Base-by-base conservation (phyloP, 2,329 filamentous ascomycete species). In the Sporothrix inflata region DNA sequence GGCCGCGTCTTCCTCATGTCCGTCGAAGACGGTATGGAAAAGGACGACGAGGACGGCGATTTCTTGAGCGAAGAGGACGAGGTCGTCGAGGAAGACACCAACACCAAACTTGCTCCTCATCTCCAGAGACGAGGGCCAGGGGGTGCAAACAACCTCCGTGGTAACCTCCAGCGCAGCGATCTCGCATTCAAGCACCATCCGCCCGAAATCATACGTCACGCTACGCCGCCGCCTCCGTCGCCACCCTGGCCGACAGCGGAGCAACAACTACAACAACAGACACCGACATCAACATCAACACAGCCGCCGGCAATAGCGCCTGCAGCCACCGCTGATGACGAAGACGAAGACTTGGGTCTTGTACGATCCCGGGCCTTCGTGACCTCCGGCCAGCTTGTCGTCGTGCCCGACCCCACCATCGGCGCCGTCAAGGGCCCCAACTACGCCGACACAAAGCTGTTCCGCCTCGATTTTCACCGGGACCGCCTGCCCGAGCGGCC, bases 1-100 rank as follows among this genome's bases (percentile, higher is more conserved):
- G 89, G 89, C 0, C 85, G 87, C 7, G 83, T 91, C 0, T 89
- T 87, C 73, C 76, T 90, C 0, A 77, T 90, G 2, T 85, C 84
- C 0, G 77, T 85, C 3, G 83, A 85, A 21, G 78, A 79, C 1
- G 82, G 83, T 12, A 81, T 84, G 42, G 80, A 80, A 11, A 73
- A 74, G 27, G 61, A 72, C n/a, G 57, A 67, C 14, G 70, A 74
- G 16, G 75, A 72, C 11, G 73, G 49, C 2, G 57, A 16, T 1
- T 76, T 78, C 14, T 76, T 72, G 27, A 69, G 70, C 60, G 72
- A 73, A 4, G 65, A 42, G 0, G 71, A 74, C 16, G 66, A 72
- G 0, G 51, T 47, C 11, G 42, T 38, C 1, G 24, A 61, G 24
- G 14, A 42, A 2, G 16, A 16, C 4, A n/a, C 42, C 14, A 51